Percentiles rank a stretch among this genome's conserved stretches.
These are phyloP conservation scores for Pezicula carpinea DNA, from an alignment of 2,329 filamentous ascomycete genomes.

Conservation along the genomic window DNA sequence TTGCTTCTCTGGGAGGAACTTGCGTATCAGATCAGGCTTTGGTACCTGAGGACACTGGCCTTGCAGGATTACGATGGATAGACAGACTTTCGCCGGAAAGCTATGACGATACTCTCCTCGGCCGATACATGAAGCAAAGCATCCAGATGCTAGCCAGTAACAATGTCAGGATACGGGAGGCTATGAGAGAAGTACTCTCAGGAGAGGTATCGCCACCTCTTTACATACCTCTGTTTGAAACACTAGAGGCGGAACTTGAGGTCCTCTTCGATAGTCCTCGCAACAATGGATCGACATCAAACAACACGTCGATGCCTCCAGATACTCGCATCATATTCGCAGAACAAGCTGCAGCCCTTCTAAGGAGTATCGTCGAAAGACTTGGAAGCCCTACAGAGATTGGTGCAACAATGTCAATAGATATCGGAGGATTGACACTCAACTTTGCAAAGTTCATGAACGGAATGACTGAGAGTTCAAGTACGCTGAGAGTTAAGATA, in stretches of 20 bases:
- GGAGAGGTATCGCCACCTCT: constrained; percentile 58
- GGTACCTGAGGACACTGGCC: constrained; percentile 49
- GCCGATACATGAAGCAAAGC: constrained; percentile 56
- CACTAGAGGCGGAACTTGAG: constrained; percentile 61
- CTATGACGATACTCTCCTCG: constrained; percentile 56
- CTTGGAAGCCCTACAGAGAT: constrained; percentile 60
- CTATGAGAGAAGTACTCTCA: constrained; percentile 61
- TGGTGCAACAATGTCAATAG: constrained; percentile 56
- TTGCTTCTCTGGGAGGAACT: constrained; percentile 61
- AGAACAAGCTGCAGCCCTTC: constrained; percentile 60
- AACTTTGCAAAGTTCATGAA: constrained; percentile 66
- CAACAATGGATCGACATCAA: constrained; percentile 32
- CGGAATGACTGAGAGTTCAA: constrained; percentile 49
- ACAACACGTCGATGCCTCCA: constrained; percentile 40
- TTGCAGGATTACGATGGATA: constrained; percentile 54
- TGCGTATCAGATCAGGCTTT: constrained; percentile 57
- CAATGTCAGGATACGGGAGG: constrained; percentile 61
- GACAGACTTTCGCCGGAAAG: constrained; percentile 55
- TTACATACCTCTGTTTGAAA: constrained; percentile 59
- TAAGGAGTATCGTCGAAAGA: constrained; percentile 60
- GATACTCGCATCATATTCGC: constrained; percentile 62
- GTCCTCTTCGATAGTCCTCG: constrained; percentile 53
- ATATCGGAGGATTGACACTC: constrained; percentile 58
- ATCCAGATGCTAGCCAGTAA: constrained; percentile 61
- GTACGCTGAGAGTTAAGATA: constrained; percentile 60